phyloP scores from a whole-genome alignment of 768 basidiomycete genomes.

The Cytidiella melzeri region DNA sequence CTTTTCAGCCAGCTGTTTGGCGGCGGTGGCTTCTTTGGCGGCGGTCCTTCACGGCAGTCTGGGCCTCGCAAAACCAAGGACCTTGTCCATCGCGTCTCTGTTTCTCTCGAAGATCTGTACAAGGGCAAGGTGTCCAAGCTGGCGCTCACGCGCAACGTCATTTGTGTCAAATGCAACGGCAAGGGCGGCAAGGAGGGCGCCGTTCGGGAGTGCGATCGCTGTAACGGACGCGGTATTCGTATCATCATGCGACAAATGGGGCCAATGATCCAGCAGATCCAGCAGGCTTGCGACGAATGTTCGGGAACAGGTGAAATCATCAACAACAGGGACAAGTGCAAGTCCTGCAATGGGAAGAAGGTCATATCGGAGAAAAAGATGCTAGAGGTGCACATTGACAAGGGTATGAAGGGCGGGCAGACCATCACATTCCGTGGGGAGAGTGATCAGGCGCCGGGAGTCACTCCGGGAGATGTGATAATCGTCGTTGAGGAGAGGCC shows the following conservation, averaged over 20 bases:
- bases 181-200: conserved; percentile 98
- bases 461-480: conserved; percentile 89
- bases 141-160: conserved; percentile 89
- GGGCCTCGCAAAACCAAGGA: conserved; percentile 95
- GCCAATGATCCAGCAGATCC: conserved; percentile 99
- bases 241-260: conserved; percentile 95
- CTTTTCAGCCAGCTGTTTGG: conserved; percentile 97
- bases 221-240: conserved; percentile 87
- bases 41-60: conserved; percentile 55
- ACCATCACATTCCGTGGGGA: conserved; percentile 86
- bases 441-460: conserved; percentile 86
- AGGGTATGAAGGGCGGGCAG: conserved; percentile 94
- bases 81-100: conserved; percentile 92
- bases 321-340: conserved; percentile 88
- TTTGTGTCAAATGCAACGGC: conserved; percentile 91
- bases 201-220: conserved; percentile 69
- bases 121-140: conserved; percentile 99
- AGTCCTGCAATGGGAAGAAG: conserved; percentile 93
- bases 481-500: conserved; percentile 93
- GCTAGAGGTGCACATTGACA: conserved; percentile 96
- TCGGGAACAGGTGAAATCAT: conserved; percentile 92
- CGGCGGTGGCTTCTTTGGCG: conserved; percentile 70
- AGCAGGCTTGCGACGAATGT: conserved; percentile 92
- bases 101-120: conserved; percentile 97
- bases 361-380: conserved; percentile 91